Percentiles rank a stretch among this genome's conserved stretches.
These are phyloP conservation scores for Bathelium albidoporum DNA, from an alignment of 495 filamentous ascomycete species.

Conservation along the genomic window DNA sequence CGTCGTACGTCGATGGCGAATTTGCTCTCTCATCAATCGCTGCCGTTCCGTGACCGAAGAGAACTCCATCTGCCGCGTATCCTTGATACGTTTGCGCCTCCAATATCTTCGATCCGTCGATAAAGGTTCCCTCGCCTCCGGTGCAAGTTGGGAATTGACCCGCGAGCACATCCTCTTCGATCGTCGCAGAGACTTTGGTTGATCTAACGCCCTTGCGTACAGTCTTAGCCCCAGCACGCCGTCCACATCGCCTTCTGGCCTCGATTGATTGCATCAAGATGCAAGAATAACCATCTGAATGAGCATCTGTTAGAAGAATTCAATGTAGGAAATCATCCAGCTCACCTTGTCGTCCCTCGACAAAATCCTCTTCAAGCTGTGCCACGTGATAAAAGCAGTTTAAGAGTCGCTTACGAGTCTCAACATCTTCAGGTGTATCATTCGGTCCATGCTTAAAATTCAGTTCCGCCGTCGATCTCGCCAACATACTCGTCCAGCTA, in stretches of 20 bases:
- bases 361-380: constrained; percentile 49
- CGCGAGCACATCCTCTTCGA: no score
- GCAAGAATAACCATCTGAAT: background rate
- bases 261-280: background rate
- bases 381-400: constrained; percentile 62
- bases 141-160: no score
- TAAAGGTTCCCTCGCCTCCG: background rate
- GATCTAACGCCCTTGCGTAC: background rate
- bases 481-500: constrained; percentile 37
- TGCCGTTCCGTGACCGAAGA: no score
- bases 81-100: no score
- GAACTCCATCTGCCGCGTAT: no score
- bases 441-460: constrained; percentile 32
- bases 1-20: no score
- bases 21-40: no score
- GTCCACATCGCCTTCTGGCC: background rate
- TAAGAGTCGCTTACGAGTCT: constrained; percentile 37
- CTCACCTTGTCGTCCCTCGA: constrained; percentile 52
- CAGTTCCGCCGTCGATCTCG: background rate
- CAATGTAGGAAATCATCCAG: background rate
- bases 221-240: background rate
- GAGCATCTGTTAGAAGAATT: background rate
- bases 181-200: background rate
- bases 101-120: no score
- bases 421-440: constrained; percentile 32